Percentiles rank a stretch among this genome's conserved stretches.
phyloP scores from a whole-genome alignment of 768 basidiomycete species.

The Macrolepiota fuliginosa region DNA sequence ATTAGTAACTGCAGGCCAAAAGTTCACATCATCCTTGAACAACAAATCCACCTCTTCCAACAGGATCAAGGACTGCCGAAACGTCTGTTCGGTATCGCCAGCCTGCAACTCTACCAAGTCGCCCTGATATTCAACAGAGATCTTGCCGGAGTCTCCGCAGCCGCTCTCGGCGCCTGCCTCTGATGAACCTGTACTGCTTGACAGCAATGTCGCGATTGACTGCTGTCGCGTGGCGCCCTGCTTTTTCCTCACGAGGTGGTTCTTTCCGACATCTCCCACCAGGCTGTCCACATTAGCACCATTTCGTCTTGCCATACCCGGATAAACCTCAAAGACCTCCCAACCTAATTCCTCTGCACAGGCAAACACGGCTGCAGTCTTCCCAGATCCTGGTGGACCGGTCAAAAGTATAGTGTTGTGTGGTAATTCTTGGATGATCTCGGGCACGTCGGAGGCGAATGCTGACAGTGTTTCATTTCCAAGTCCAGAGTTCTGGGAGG shows the following conservation, averaged over 20 bases:
- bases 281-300: slow-evolving; percentile 74
- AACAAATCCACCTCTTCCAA: slow-evolving; percentile 96
- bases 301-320: slow-evolving; percentile 89
- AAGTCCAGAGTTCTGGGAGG: slow-evolving; percentile 12
- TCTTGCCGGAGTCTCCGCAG: neutral
- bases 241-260: slow-evolving; percentile 66
- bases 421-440: slow-evolving; percentile 40
- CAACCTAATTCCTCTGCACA: slow-evolving; percentile 92
- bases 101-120: slow-evolving; percentile 9
- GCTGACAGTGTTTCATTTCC: neutral
- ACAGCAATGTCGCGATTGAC: slow-evolving; percentile 7
- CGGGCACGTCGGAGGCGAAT: slow-evolving; percentile 7
- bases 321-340: slow-evolving; percentile 96
- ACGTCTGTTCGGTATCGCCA: slow-evolving; percentile 19
- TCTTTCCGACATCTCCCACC: slow-evolving; percentile 92
- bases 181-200: slow-evolving; percentile 2
- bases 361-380: slow-evolving; percentile 91
- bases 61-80: slow-evolving; percentile 85
- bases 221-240: slow-evolving; percentile 14
- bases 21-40: slow-evolving; percentile 81
- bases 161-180: slow-evolving; percentile 1
- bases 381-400: slow-evolving; percentile 85
- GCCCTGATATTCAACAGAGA: slow-evolving; percentile 1
- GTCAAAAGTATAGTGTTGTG: slow-evolving; percentile 84
- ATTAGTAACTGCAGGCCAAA: slow-evolving; percentile 79